A percentile compares a stretch with the other conserved stretches of the same genome.
phyloP scores from a whole-genome alignment of 2,329 filamentous ascomycete genomes.

The Tolypocladium endophyticum region DNA sequence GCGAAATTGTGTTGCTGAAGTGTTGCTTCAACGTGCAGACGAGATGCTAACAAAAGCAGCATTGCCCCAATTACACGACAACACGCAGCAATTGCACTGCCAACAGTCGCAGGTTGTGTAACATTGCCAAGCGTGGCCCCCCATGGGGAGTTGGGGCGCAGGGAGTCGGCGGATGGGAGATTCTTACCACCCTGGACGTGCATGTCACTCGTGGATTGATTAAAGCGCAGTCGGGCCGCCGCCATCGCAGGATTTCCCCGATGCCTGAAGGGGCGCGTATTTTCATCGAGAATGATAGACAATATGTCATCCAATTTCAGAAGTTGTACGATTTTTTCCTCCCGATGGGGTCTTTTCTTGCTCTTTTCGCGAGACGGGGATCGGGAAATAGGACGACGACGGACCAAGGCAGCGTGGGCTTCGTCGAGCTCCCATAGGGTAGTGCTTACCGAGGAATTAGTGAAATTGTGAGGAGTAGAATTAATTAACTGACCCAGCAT shows the following conservation, averaged over 20 bases:
- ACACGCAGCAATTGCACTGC: neutral
- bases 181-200: too few species aligned
- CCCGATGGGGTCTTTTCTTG: neutral
- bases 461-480: neutral
- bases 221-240: too few species aligned
- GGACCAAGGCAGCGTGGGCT: neutral
- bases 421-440: too few species aligned
- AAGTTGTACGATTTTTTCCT: too few species aligned
- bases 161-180: too few species aligned
- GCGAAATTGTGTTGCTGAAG: neutral
- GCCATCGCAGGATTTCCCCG: too few species aligned
- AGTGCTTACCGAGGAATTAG: neutral
- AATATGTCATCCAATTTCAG: too few species aligned
- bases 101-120: neutral
- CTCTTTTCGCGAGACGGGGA: neutral
- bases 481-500: neutral
- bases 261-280: too few species aligned
- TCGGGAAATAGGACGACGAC: neutral
- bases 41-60: neutral
- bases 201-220: too few species aligned
- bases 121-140: neutral
- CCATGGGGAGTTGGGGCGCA: neutral
- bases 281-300: too few species aligned
- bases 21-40: neutral
- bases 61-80: too few species aligned